Percentiles rank a stretch among this genome's conserved stretches.
These are phyloP conservation scores for Pichia insulana DNA, from an alignment of 805 yeast species.

Conservation along the genomic window DNA sequence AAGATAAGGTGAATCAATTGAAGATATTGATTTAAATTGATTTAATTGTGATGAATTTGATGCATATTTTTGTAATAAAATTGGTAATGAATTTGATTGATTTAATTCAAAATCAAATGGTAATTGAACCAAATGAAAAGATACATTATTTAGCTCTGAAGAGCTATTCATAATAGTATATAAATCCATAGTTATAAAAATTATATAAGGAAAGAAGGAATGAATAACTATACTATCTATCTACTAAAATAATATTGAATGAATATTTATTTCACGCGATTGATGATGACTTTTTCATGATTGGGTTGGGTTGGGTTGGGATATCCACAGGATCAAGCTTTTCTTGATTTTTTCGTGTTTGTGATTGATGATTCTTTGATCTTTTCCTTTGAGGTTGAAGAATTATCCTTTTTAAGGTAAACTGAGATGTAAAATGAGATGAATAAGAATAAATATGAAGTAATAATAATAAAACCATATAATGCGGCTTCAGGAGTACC, in stretches of 20 bases:
- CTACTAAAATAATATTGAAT: too few relatives aligned
- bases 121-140: slow-evolving; percentile 8
- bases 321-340: slow-evolving; percentile 21
- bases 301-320: too few relatives aligned
- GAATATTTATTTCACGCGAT: too few relatives aligned
- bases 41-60: slow-evolving; percentile 15
- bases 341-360: slow-evolving; percentile 21
- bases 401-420: slow-evolving; percentile 47
- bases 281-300: too few relatives aligned
- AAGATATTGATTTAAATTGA: slow-evolving; percentile 16
- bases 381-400: too few relatives aligned
- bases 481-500: slow-evolving; percentile 93
- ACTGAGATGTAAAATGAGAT: slow-evolving; percentile 87
- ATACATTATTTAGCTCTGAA: background rate
- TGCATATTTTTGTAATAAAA: too few relatives aligned
- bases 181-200: slow-evolving; percentile 22
- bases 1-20: slow-evolving; percentile 36
- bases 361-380: slow-evolving; percentile 10
- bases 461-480: slow-evolving; percentile 79
- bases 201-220: too few relatives aligned
- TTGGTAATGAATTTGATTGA: background rate
- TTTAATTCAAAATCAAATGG: slow-evolving; percentile 4
- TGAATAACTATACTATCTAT: too few relatives aligned
- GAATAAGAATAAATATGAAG: slow-evolving; percentile 82
- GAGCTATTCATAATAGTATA: slow-evolving; percentile 20